phyloP scores from a whole-genome alignment of 1,139 yeast species.

The Taphrina populina region DNA sequence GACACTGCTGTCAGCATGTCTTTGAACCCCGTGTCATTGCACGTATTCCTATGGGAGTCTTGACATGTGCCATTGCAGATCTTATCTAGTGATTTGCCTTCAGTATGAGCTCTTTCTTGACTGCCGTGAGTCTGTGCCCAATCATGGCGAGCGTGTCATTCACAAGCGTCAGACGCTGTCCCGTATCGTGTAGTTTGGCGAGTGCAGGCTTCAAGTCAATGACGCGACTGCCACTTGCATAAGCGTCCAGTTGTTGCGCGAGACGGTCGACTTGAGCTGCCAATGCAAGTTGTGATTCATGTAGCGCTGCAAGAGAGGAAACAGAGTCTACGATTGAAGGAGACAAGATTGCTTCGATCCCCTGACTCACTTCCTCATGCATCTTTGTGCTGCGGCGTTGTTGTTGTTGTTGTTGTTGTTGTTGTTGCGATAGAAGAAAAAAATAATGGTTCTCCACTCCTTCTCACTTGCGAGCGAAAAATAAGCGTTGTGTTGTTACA shows the following conservation, averaged over 20 bases:
- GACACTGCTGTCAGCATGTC: no score
- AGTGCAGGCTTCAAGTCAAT: conserved; percentile 4
- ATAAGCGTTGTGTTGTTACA: background rate
- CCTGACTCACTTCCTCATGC: conserved; percentile 18
- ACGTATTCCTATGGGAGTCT: no score
- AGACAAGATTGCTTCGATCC: conserved; percentile 1
- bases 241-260: background rate
- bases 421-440: background rate
- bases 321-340: conserved; percentile 1
- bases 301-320: conserved; percentile 6
- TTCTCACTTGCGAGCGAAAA: background rate
- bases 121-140: conserved; percentile 1
- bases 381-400: background rate
- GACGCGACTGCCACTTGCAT: background rate
- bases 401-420: background rate
- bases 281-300: conserved; percentile 8
- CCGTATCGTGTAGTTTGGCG: conserved; percentile 7
- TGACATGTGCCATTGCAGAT: no score
- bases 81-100: no score
- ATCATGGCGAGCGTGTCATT: conserved; percentile 6
- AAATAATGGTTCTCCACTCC: background rate
- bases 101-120: conserved; percentile 23
- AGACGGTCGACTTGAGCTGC: conserved; percentile 1
- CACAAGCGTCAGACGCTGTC: background rate
- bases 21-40: no score